Evolutionary conservation across 176 grass and related monocot genomes (phyloP).

Genomic region (Neostapfia colusana): DNA sequence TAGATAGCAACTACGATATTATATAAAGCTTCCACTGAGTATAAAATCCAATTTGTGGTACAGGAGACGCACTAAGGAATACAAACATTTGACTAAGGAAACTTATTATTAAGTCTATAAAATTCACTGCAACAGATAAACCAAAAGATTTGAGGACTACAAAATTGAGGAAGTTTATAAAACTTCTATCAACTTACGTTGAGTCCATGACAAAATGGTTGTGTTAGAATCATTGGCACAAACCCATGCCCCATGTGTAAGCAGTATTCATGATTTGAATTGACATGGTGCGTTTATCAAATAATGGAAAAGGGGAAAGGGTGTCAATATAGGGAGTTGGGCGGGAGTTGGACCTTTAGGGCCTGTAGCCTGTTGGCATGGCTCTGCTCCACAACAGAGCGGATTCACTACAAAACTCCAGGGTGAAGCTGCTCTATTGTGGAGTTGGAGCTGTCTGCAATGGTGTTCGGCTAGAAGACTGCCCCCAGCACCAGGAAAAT

Average conservation of each 20-base stretch:
- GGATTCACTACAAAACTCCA: too few relatives aligned
- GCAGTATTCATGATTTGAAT: conserved; percentile 10
- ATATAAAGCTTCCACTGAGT: not conserved
- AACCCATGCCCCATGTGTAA: not conserved
- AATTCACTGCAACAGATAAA: not conserved
- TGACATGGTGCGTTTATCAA: not conserved
- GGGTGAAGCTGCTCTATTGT: too few relatives aligned
- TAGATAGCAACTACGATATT: conserved; percentile 2
- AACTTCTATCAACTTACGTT: conserved; percentile 6
- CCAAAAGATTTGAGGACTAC: not conserved
- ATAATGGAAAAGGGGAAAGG: not conserved
- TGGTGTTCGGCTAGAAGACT: too few relatives aligned
- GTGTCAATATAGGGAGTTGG: not conserved
- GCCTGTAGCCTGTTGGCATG: too few relatives aligned
- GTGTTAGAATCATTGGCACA: not conserved
- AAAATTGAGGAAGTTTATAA: not conserved
- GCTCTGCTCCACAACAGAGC: too few relatives aligned
- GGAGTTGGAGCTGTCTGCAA: too few relatives aligned
- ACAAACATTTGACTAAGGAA: not conserved
- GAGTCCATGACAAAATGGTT: not conserved
- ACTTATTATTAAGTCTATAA: not conserved
- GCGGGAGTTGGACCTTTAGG: not conserved
- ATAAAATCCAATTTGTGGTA: not conserved
- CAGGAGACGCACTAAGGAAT: conserved; percentile 21
- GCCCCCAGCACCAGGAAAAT: too few relatives aligned